Conservation (phyloP, 108 stramenopile species). For the Skeletonema marinoi region DNA sequence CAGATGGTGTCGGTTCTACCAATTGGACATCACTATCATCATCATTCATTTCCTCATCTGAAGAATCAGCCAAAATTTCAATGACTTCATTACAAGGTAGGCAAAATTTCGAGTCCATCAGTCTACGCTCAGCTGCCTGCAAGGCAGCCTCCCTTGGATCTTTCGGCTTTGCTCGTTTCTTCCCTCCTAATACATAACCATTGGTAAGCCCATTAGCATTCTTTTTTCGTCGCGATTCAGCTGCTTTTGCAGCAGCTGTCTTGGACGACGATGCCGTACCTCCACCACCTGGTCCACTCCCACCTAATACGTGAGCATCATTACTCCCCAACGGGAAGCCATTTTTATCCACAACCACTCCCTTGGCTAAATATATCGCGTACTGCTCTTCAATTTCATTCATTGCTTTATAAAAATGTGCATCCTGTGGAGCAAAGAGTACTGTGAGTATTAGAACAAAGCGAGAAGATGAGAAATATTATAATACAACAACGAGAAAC, state of each 20-base stretch:
- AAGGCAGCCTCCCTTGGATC: constrained; percentile 44
- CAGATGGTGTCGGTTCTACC: not conserved
- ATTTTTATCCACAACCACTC: constrained; percentile 41
- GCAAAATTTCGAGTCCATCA: constrained; percentile 49
- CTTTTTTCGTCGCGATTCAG: constrained; percentile 8
- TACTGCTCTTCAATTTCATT: constrained; percentile 82
- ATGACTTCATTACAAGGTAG: constrained; percentile 53
- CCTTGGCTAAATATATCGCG: constrained; percentile 41
- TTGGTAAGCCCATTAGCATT: constrained; percentile 7
- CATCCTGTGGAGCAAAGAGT: constrained; percentile 11
- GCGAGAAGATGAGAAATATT: too few relatives aligned
- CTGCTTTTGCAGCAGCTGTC: constrained; percentile 23
- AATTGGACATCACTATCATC: not conserved
- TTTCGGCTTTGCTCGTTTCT: not conserved
- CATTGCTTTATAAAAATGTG: constrained; percentile 78
- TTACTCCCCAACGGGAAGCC: constrained; percentile 44
- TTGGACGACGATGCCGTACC: constrained; percentile 1
- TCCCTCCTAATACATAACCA: constrained; percentile 21
- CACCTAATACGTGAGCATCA: constrained; percentile 5
- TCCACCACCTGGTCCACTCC: not conserved
- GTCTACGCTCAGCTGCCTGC: constrained; percentile 46
- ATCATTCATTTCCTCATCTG: constrained; percentile 17
- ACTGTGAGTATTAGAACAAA: not conserved
- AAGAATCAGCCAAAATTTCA: constrained; percentile 46
- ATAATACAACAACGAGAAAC: not conserved